These are phyloP conservation scores for Chlorophyllum brunneum DNA, from an alignment of 768 basidiomycete genomes.

Conservation along the genomic window DNA sequence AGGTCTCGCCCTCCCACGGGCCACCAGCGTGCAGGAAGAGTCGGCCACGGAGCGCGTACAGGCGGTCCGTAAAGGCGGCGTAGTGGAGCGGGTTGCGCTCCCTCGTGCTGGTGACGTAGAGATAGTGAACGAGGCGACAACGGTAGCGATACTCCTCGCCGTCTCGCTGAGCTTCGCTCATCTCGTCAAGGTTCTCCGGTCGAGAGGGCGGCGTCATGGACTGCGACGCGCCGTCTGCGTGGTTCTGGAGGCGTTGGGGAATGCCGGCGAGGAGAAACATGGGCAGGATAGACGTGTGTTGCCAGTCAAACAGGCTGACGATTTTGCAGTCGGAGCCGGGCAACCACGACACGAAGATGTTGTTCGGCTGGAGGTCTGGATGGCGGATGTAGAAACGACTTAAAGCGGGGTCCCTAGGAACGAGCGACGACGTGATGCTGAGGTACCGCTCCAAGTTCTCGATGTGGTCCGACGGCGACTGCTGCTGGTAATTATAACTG, in stretches of 20 bases:
- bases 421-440: constrained; percentile 41
- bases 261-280: constrained; percentile 43
- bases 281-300: constrained; percentile 52
- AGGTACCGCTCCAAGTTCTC: constrained; percentile 47
- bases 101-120: constrained; percentile 42
- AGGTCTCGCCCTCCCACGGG: constrained; percentile 50
- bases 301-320: constrained; percentile 49
- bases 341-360: constrained; percentile 45
- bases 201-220: constrained; percentile 35
- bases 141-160: constrained; percentile 32
- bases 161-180: constrained; percentile 33
- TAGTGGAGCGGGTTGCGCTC: constrained; percentile 42
- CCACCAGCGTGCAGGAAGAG: constrained; percentile 40
- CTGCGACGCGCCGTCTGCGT: constrained; percentile 37
- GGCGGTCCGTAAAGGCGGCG: constrained; percentile 33
- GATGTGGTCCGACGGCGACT: constrained; percentile 26
- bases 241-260: constrained; percentile 42
- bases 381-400: constrained; percentile 47
- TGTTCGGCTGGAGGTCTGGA: constrained; percentile 46
- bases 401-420: constrained; percentile 35
- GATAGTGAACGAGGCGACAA: constrained; percentile 45
- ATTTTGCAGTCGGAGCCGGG: constrained; percentile 37
- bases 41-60: constrained; percentile 31
- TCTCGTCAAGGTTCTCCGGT: constrained; percentile 36
- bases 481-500: constrained; percentile 40